Percentiles rank a stretch among this genome's conserved stretches.
Conservation (phyloP, 1,139 yeast species). For the Lodderomyces margitis region DNA sequence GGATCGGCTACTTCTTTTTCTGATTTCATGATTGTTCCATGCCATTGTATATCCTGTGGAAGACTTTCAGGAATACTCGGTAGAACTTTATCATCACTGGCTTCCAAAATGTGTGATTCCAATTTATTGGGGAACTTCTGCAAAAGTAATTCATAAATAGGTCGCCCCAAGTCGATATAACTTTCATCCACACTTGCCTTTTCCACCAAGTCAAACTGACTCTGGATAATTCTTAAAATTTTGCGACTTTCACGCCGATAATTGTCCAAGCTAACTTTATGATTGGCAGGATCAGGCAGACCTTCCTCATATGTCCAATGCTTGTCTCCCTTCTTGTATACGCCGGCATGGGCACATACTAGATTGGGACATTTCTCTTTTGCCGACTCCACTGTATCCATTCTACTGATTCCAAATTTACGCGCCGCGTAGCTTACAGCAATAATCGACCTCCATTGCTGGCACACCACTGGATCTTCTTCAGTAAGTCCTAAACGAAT, state of each 20-base stretch:
- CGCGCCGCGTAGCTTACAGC: slow-evolving; percentile 93
- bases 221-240: slow-evolving; percentile 60
- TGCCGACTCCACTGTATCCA: slow-evolving; percentile 72
- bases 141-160: slow-evolving; percentile 24
- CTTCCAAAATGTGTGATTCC: not conserved
- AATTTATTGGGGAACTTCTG: slow-evolving; percentile 25
- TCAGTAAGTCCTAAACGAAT: slow-evolving; percentile 61
- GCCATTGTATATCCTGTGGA: slow-evolving; percentile 30
- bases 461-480: slow-evolving; percentile 87
- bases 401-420: slow-evolving; percentile 73
- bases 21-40: slow-evolving; percentile 26
- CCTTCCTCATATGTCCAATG: slow-evolving; percentile 66
- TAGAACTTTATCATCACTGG: slow-evolving; percentile 27
- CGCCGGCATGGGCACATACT: slow-evolving; percentile 89
- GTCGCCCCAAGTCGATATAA: slow-evolving; percentile 73
- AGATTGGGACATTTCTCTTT: slow-evolving; percentile 70
- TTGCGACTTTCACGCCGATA: slow-evolving; percentile 85
- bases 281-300: slow-evolving; percentile 45
- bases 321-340: slow-evolving; percentile 81
- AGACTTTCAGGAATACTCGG: slow-evolving; percentile 53
- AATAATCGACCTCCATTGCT: slow-evolving; percentile 86
- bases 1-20: slow-evolving; percentile 14
- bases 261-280: slow-evolving; percentile 89
- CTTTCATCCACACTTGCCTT: slow-evolving; percentile 97
- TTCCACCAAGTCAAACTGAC: slow-evolving; percentile 65